Evolutionary conservation across 805 yeast species (phyloP), one percentile per base, ranked within the genome.

Genomic region (Torulaspora delbrueckii): DNA sequence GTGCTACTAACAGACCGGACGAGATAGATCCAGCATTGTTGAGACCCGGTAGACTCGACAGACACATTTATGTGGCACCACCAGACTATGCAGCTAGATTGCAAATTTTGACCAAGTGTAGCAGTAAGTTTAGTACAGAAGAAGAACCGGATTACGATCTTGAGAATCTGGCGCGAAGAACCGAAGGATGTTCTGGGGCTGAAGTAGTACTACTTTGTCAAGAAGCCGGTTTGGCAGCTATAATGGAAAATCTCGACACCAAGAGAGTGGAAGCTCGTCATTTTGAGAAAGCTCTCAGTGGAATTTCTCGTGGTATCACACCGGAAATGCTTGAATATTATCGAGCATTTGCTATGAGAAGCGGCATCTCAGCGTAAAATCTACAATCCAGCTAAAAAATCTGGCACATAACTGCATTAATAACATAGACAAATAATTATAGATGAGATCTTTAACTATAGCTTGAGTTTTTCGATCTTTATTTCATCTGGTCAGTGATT

Each of bases 111-210:
- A 68, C 70, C 40, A 89, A 89, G 53, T 78, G 82, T 49, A 79
- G 91, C 22, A 62, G 66, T 32, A 78, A 79, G 40, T 91, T 93
- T 76, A 64, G 77, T 8, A 56, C 85, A 12, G 70, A 66, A 9
- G 24, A 24, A 6, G 45, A 56, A 3, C 67, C 70, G 0, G 74
- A 71, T 14, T 77, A 77, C 2, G 76, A 76, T 18, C 62, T 86
- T 19, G 69, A 69, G 1, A 67, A 62, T 8, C 66, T 87, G 8
- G 89, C 95, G 0, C 64, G 56, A 1, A 57, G 68, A 5, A 86
- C 96, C 0, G 91, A 84, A 0, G 98, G 99, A 0, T 89, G 95
- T 59, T 89, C 97, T 0, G 99, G 99, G 30, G 96, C 98, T 0
- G 99, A 93, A 65, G 86, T 93, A 31, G 95, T 90, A 0, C 73